Conservation (phyloP, 805 yeast species). For the Yarrowia osloensis region DNA sequence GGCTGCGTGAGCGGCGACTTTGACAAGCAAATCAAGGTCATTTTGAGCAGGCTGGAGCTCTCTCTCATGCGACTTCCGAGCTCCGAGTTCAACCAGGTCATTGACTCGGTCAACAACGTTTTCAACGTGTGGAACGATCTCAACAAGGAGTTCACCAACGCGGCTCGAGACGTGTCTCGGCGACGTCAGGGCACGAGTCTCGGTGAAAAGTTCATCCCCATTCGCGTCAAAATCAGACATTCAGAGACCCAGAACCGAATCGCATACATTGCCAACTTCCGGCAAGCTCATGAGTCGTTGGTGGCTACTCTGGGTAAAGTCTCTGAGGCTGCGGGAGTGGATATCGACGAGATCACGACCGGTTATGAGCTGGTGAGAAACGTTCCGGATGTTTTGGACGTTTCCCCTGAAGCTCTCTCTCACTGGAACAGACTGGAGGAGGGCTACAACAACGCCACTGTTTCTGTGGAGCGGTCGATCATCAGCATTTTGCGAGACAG, state of each 20-base stretch:
- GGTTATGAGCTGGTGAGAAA: conserved; percentile 42
- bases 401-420: conserved; percentile 38
- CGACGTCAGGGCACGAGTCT: conserved; percentile 47
- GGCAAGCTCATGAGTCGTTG: conserved; percentile 57
- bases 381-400: conserved; percentile 47
- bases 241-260: conserved; percentile 48
- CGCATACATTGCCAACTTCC: conserved; percentile 48
- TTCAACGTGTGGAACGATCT: conserved; percentile 60
- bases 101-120: conserved; percentile 42
- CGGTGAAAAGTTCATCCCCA: conserved; percentile 66
- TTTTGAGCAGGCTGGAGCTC: conserved; percentile 43
- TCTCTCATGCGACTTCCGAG: conserved; percentile 49
- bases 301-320: conserved; percentile 43
- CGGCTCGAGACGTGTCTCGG: conserved; percentile 73
- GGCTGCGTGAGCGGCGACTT: conserved; percentile 66
- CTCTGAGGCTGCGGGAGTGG: conserved; percentile 18
- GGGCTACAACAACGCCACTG: conserved; percentile 48
- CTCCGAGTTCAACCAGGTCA: conserved; percentile 45
- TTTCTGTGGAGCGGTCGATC: conserved; percentile 51
- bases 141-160: conserved; percentile 60
- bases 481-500: conserved; percentile 46
- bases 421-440: conserved; percentile 49
- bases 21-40: conserved; percentile 47
- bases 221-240: conserved; percentile 57
- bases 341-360: conserved; percentile 31